Conservation (phyloP, 306 rosid genomes). For the Herpetospermum pedunculosum region DNA sequence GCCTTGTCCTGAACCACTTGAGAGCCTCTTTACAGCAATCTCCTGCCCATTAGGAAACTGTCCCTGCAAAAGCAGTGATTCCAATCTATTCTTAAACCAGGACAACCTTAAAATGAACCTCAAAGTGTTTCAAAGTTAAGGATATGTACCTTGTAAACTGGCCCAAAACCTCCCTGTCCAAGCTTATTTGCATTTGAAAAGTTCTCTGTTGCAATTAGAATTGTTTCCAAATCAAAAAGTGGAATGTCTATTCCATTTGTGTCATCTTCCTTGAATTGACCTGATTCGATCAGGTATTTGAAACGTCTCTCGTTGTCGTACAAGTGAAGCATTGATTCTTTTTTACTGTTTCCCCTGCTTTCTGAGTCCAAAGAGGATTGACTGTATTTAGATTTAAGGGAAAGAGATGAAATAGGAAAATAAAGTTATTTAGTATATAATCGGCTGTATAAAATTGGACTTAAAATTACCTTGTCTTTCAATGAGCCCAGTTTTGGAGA, state of each 20-base stretch:
- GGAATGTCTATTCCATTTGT: slow-evolving; percentile 28
- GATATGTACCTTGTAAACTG: slow-evolving; percentile 38
- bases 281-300: slow-evolving; percentile 18
- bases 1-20: slow-evolving; percentile 76
- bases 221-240: slow-evolving; percentile 16
- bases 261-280: slow-evolving; percentile 17
- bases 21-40: slow-evolving; percentile 69
- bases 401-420: slow-evolving; percentile 11
- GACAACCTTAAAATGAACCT: neutral
- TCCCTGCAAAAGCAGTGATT: slow-evolving; percentile 27
- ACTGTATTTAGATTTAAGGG: slow-evolving; percentile 9
- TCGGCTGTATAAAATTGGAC: neutral
- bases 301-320: slow-evolving; percentile 25
- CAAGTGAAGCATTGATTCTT: slow-evolving; percentile 29
- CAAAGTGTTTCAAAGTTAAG: neutral
- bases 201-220: slow-evolving; percentile 26
- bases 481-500: slow-evolving; percentile 28
- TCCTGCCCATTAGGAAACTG: slow-evolving; percentile 50
- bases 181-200: slow-evolving; percentile 37
- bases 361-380: slow-evolving; percentile 30
- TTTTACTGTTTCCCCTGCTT: slow-evolving; percentile 30
- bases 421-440: neutral
- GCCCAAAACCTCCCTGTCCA: slow-evolving; percentile 54
- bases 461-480: slow-evolving; percentile 36
- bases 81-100: neutral